Evolutionary conservation across 106 monocot species (phyloP), one percentile per base, ranked within the genome.

Genomic region (Acorus gramineus): DNA sequence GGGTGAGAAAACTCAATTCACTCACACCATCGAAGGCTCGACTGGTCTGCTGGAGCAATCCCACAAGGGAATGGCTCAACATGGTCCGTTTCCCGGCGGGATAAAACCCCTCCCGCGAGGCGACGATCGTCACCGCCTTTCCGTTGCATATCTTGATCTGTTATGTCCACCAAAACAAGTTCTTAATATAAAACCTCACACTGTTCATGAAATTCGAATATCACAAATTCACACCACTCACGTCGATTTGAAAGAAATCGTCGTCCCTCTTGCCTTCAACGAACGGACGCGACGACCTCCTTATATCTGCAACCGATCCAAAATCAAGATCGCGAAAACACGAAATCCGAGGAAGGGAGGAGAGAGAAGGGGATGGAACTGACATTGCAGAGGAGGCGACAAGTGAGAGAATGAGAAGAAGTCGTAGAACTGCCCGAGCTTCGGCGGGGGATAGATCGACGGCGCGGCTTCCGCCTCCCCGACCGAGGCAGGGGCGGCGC

Each of bases 391-490:
- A 2, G 95, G 95, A 4, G 95, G 69, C 0, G 78, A 28, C 66
- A 95, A 82, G 71, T 95, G 82, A 55, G 95, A 78, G 73, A 95
- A 87, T 42, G 95, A 87, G 72, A 90, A 90, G 77, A 95, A 90
- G 66, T 90, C 90, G 78, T 95, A 95, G 80, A 95, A 95, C 80
- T 95, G 78, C 57, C 78, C 80, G 60, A 95, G 90, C 84, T 80
- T 86, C 9, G 95, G 95, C 8, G 85, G 84, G 57, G 95, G 95
- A 74, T 95, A 90, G 52, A 95, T 64, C 0, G 76, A 72, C 71
- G 52, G 2, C 5, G 52, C 42, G 57, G 63, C 44, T 3, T 9
- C 8, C 42, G 28, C 28, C 28, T 28, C 28, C 28, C 28, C 28
- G 28, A 28, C 28, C 28, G 28, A 28, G 28, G 28, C 28, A 0